These are phyloP conservation scores for Boletus tylopilopsis DNA, from an alignment of 768 basidiomycete species.

Conservation along the genomic window DNA sequence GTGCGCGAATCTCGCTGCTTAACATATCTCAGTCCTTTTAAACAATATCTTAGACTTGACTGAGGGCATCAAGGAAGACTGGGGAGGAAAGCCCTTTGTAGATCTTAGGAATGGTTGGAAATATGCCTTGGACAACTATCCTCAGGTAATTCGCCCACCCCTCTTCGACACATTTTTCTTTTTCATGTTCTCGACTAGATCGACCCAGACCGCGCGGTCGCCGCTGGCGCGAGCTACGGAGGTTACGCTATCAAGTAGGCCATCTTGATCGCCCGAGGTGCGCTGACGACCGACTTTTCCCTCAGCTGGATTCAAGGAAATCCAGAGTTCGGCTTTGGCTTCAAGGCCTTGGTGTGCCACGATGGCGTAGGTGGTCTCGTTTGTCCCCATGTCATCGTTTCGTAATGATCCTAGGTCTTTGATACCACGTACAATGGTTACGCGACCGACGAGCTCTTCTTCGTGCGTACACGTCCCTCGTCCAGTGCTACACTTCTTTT, in stretches of 20 bases:
- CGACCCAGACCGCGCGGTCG: slow-evolving; percentile 64
- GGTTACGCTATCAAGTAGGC: slow-evolving; percentile 85
- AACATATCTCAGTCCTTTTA: slow-evolving; percentile 1
- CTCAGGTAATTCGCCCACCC: slow-evolving; percentile 46
- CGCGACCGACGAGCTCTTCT: slow-evolving; percentile 89
- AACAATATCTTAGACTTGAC: slow-evolving; percentile 54
- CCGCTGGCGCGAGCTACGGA: slow-evolving; percentile 82
- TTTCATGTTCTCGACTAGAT: slow-evolving; percentile 41
- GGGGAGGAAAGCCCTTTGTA: slow-evolving; percentile 84
- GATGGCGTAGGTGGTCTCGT: slow-evolving; percentile 63
- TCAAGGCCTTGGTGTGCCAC: slow-evolving; percentile 90
- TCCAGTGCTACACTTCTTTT: not conserved
- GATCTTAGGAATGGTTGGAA: slow-evolving; percentile 77
- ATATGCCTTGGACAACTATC: slow-evolving; percentile 58
- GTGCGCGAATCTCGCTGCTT: slow-evolving; percentile 30
- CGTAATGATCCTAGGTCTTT: slow-evolving; percentile 49
- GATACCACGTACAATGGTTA: slow-evolving; percentile 78
- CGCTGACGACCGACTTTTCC: slow-evolving; percentile 4
- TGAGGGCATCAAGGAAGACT: slow-evolving; percentile 75
- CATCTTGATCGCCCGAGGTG: not conserved
- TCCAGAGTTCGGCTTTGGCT: slow-evolving; percentile 80
- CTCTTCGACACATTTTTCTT: not conserved
- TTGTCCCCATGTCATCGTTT: not conserved
- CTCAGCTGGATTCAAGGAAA: slow-evolving; percentile 95
- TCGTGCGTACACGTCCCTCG: slow-evolving; percentile 46